Conservation (phyloP, 345 rosid species). For the Hypericum perforatum region DNA sequence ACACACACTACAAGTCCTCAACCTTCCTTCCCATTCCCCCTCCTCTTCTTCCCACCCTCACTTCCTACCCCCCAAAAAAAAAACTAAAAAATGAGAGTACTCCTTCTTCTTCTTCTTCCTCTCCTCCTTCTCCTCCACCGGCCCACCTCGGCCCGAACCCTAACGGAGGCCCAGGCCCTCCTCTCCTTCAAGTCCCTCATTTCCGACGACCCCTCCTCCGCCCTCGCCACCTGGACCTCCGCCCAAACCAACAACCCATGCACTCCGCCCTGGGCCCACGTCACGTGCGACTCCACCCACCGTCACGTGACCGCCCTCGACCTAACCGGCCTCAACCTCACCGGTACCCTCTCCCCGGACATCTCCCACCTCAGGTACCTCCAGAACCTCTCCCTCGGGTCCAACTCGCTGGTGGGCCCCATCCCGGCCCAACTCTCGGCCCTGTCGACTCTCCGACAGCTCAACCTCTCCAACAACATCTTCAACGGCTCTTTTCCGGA, state of each 20-base stretch:
- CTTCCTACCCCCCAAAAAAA: no score
- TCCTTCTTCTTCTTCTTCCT: constrained; percentile 22
- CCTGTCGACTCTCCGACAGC: constrained; percentile 43
- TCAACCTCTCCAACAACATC: constrained; percentile 72
- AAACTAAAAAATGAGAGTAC: no score
- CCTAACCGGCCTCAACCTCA: constrained; percentile 56
- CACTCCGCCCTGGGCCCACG: constrained; percentile 34
- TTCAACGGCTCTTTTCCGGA: constrained; percentile 66
- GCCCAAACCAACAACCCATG: constrained; percentile 5
- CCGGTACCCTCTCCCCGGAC: constrained; percentile 60
- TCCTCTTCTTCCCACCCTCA: no score
- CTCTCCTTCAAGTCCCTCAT: constrained; percentile 67
- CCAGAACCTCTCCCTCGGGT: constrained; percentile 47
- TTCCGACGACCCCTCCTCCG: constrained; percentile 38
- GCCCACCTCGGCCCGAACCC: constrained; percentile 16
- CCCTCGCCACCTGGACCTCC: constrained; percentile 60
- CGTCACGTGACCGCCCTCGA: constrained; percentile 57
- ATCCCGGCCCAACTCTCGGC: constrained; percentile 53
- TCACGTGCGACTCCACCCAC: constrained; percentile 54
- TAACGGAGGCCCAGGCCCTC: constrained; percentile 64
- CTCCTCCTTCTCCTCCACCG: constrained; percentile 38
- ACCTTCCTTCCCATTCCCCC: constrained; percentile 23
- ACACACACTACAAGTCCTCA: background rate
- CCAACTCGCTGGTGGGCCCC: constrained; percentile 53
- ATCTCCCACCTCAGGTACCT: constrained; percentile 50